phyloP scores from a whole-genome alignment of 1,139 yeast species.

The Diutina rugosa region DNA sequence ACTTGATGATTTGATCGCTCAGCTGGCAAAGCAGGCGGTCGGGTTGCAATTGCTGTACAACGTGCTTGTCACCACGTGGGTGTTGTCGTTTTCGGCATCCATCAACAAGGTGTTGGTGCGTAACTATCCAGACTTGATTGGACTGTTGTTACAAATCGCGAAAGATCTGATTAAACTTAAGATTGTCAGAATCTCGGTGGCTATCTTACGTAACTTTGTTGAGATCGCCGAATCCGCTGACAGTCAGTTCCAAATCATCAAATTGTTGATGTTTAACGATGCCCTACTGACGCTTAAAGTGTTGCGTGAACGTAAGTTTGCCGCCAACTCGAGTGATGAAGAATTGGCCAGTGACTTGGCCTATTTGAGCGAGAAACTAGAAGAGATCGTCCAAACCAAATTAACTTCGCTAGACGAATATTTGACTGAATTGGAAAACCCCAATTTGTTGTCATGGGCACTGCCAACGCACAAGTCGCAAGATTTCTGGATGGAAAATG shows the following conservation, averaged over 20 bases:
- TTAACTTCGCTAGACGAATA: slow-evolving; percentile 92
- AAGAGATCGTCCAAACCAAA: slow-evolving; percentile 54
- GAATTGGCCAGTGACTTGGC: slow-evolving; percentile 71
- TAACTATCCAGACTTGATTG: slow-evolving; percentile 49
- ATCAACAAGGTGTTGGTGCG: slow-evolving; percentile 44
- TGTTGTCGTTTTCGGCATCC: slow-evolving; percentile 56
- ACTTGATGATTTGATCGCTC: slow-evolving; percentile 24
- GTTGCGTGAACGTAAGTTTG: slow-evolving; percentile 78
- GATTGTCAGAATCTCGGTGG: slow-evolving; percentile 69
- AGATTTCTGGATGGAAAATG: slow-evolving; percentile 84
- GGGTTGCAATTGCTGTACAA: slow-evolving; percentile 80
- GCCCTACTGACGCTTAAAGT: slow-evolving; percentile 60
- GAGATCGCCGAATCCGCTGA: slow-evolving; percentile 17
- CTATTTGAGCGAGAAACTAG: slow-evolving; percentile 42
- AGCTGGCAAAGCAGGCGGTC: slow-evolving; percentile 31
- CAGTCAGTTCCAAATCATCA: slow-evolving; percentile 37
- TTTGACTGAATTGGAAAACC: slow-evolving; percentile 68
- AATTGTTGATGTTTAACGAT: slow-evolving; percentile 62
- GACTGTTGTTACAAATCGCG: slow-evolving; percentile 30
- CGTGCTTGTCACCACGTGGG: slow-evolving; percentile 70
- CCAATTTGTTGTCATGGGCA: slow-evolving; percentile 73
- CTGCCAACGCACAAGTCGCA: slow-evolving; percentile 79
- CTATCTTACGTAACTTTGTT: slow-evolving; percentile 55
- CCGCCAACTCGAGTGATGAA: slow-evolving; percentile 56
- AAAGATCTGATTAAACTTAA: slow-evolving; percentile 86